Evolutionary conservation across 257 asterid species (phyloP).

Genomic region (Craterostigma plantagineum): DNA sequence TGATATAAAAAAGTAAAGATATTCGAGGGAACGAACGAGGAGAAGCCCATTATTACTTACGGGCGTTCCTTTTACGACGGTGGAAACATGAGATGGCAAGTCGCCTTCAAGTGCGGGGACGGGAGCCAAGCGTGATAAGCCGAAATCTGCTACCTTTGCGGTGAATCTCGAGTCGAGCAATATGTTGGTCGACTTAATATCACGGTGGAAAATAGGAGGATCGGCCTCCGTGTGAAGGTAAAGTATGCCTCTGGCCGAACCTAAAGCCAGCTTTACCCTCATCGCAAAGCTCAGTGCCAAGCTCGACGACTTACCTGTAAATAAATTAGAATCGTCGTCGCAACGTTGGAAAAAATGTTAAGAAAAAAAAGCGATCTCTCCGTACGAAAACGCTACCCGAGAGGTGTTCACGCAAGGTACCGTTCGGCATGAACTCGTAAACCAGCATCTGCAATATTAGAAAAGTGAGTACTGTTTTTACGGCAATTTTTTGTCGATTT

Average conservation of each 20-base stretch:
- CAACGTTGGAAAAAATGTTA: not conserved
- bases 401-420: conserved; percentile 74
- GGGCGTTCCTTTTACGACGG: conserved; percentile 96
- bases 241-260: conserved; percentile 80
- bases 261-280: conserved; percentile 64
- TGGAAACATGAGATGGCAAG: conserved; percentile 63
- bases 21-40: not conserved
- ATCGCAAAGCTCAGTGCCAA: conserved; percentile 38
- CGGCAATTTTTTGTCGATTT: not conserved
- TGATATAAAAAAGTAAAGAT: not conserved
- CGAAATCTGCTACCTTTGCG: conserved; percentile 94
- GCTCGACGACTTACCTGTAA: conserved; percentile 44
- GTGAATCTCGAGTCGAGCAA: conserved; percentile 51
- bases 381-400: conserved; percentile 44
- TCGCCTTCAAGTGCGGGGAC: conserved; percentile 70
- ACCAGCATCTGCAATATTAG: conserved; percentile 77
- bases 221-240: conserved; percentile 93
- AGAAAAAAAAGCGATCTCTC: not conserved
- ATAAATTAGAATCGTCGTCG: not conserved
- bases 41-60: conserved; percentile 32
- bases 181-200: conserved; percentile 87
- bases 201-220: conserved; percentile 98
- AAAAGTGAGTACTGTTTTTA: conserved; percentile 8
- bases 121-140: conserved; percentile 84
- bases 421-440: conserved; percentile 84